These are phyloP conservation scores for Quercus alba DNA, from an alignment of 306 rosid species.

Conservation along the genomic window DNA sequence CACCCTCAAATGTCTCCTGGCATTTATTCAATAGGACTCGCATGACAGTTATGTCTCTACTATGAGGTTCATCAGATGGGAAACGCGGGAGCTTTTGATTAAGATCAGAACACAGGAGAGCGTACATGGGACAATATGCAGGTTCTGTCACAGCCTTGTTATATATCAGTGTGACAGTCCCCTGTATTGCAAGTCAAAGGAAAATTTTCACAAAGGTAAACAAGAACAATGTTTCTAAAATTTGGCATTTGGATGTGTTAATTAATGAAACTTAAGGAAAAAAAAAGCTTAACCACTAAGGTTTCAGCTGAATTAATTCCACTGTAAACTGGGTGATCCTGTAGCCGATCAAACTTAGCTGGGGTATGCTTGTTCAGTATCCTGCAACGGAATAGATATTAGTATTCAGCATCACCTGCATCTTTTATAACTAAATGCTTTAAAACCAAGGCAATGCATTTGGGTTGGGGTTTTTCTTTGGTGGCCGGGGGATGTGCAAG, in stretches of 20 bases:
- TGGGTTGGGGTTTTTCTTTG: too few relatives aligned
- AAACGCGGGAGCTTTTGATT: constrained; percentile 76
- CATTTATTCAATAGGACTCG: constrained; percentile 32
- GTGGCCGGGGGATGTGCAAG: too few relatives aligned
- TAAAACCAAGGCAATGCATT: too few relatives aligned
- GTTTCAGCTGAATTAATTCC: constrained; percentile 93
- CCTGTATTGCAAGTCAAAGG: constrained; percentile 55
- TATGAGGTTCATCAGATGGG: constrained; percentile 87
- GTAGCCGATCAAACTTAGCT: constrained; percentile 87
- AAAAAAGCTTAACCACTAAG: constrained; percentile 41
- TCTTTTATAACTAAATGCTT: too few relatives aligned
- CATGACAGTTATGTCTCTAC: constrained; percentile 77
- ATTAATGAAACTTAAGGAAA: background rate
- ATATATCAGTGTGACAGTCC: constrained; percentile 71
- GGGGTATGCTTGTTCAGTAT: constrained; percentile 92
- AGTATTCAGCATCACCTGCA: too few relatives aligned
- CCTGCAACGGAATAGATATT: constrained; percentile 37
- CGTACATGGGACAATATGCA: constrained; percentile 61
- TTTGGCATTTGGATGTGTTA: background rate
- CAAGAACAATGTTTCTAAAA: too few relatives aligned
- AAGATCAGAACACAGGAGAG: constrained; percentile 58
- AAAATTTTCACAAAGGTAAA: too few relatives aligned
- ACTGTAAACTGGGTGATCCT: constrained; percentile 68
- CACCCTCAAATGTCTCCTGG: background rate
- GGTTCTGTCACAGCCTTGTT: constrained; percentile 96